Percentiles rank a stretch among this genome's conserved stretches.
Evolutionary conservation across 148 eudicot genomes (phyloP).

Genomic region (Rhododendron molle): DNA sequence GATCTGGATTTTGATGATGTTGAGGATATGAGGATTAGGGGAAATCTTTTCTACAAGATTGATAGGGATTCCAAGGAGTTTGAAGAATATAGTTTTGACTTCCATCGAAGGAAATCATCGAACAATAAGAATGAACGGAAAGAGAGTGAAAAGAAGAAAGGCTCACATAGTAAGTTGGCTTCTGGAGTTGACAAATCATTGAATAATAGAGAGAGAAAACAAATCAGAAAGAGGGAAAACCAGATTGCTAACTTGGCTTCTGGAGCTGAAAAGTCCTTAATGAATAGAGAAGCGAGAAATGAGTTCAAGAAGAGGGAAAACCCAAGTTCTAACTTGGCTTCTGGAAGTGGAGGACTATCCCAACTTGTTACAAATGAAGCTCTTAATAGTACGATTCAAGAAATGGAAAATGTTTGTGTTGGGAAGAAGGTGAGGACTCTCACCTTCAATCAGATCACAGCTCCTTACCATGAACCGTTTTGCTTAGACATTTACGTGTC

Average conservation of each 20-base stretch:
- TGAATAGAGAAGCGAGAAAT: not conserved
- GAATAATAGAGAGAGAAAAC: slow-evolving; percentile 5
- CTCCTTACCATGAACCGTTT: slow-evolving; percentile 89
- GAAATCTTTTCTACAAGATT: slow-evolving; percentile 72
- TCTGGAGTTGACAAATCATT: slow-evolving; percentile 16
- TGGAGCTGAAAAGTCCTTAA: not conserved
- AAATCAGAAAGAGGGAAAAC: slow-evolving; percentile 16
- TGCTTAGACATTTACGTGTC: slow-evolving; percentile 78
- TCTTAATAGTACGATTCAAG: not conserved
- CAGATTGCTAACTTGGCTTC: slow-evolving; percentile 6
- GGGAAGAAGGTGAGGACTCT: slow-evolving; percentile 57
- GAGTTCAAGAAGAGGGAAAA: slow-evolving; percentile 1
- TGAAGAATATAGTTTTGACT: slow-evolving; percentile 76
- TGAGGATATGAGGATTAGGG: slow-evolving; percentile 77
- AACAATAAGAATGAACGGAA: slow-evolving; percentile 22
- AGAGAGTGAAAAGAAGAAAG: slow-evolving; percentile 27
- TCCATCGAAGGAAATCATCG: slow-evolving; percentile 49
- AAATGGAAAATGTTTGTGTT: slow-evolving; percentile 17
- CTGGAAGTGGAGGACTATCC: slow-evolving; percentile 17
- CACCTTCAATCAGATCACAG: slow-evolving; percentile 84
- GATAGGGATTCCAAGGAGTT: slow-evolving; percentile 77
- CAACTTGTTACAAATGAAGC: slow-evolving; percentile 25
- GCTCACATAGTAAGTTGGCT: slow-evolving; percentile 6
- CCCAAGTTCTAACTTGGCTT: not conserved
- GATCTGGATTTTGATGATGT: slow-evolving; percentile 65